Conservation (phyloP, 441 rosid species). For the Pelargonium citronellum region DNA sequence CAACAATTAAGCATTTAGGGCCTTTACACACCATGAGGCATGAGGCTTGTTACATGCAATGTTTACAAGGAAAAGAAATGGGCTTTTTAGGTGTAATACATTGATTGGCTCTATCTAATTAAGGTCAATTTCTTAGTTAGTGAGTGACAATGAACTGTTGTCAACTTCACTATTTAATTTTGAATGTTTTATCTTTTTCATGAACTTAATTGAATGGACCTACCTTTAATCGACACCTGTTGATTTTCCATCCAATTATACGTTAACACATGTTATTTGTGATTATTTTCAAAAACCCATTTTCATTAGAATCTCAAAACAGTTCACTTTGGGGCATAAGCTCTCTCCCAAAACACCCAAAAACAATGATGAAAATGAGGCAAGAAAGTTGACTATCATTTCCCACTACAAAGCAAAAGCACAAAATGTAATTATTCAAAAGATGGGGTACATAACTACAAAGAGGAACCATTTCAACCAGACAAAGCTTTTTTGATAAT, state of each 20-base stretch:
- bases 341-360: background rate
- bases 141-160: background rate
- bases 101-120: background rate
- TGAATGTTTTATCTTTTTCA: background rate
- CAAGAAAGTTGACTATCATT: background rate
- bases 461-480: no score
- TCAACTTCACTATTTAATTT: background rate
- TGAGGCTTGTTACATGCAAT: conserved; percentile 1
- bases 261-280: no score
- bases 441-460: no score
- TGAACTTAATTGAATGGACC: background rate
- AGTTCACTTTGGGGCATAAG: background rate
- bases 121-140: background rate
- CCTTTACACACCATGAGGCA: background rate
- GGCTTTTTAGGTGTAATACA: background rate
- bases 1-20: background rate
- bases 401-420: no score
- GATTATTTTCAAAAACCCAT: no score
- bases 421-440: no score
- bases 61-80: background rate
- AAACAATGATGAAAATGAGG: background rate
- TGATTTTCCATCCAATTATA: no score
- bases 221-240: no score
- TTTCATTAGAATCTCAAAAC: no score
- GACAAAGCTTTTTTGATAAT: no score